phyloP scores from a whole-genome alignment of 208 protist species.

The Acanthamoeba pearcei region DNA sequence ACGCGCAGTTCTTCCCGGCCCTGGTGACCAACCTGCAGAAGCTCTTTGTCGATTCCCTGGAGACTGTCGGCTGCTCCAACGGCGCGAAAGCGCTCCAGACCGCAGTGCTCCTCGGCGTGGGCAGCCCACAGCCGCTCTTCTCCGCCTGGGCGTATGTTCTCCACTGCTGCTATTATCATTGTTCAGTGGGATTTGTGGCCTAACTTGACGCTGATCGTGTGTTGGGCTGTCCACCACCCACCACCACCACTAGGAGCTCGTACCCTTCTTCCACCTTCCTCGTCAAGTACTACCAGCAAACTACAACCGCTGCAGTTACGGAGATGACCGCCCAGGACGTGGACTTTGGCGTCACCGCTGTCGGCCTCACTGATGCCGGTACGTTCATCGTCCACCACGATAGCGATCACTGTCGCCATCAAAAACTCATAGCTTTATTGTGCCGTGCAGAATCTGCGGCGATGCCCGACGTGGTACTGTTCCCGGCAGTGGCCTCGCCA shows the following conservation, averaged over 20 bases:
- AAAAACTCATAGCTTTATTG: background rate
- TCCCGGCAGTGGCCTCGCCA: background rate
- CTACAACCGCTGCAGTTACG: background rate
- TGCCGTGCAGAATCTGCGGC: background rate
- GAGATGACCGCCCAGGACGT: background rate
- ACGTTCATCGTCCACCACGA: background rate
- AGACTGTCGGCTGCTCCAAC: background rate
- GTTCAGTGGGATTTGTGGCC: background rate
- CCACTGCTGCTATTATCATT: no score
- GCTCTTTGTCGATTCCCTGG: background rate
- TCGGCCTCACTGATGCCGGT: background rate
- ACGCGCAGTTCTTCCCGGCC: background rate
- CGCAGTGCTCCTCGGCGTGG: background rate
- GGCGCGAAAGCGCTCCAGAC: background rate
- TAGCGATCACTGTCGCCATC: no score
- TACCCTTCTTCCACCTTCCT: background rate
- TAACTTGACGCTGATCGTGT: background rate
- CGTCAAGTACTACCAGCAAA: constrained; percentile 16
- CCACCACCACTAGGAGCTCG: background rate
- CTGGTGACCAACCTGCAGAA: background rate
- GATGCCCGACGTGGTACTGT: constrained; percentile 10
- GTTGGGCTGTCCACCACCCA: no score
- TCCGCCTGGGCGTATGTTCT: background rate
- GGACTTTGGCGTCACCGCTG: background rate
- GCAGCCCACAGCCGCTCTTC: background rate